A percentile compares a stretch with the other conserved stretches of the same genome.
Evolutionary conservation across 352 stramenopile genomes (phyloP).

Genomic region (Phytophthora fragariae): DNA sequence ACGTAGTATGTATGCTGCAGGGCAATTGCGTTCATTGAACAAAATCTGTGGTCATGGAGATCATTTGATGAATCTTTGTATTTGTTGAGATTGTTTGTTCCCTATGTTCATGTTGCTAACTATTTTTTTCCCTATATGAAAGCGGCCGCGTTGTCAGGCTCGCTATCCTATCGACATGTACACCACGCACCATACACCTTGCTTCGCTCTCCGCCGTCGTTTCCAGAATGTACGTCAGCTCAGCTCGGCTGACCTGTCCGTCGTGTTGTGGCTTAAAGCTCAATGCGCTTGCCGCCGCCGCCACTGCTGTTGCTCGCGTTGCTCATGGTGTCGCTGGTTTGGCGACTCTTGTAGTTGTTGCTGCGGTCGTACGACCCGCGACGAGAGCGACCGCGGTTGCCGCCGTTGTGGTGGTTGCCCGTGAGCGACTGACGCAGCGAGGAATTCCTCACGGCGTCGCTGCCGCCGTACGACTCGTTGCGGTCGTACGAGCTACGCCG

Average conservation of each 20-base stretch:
- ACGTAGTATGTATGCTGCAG: too few species aligned
- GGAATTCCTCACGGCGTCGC: slow-evolving; percentile 38
- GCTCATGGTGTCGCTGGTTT: slow-evolving; percentile 58
- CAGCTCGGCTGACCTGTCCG: slow-evolving; percentile 30
- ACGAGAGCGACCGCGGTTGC: slow-evolving; percentile 56
- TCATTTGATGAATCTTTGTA: slow-evolving; percentile 29
- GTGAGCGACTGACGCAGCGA: slow-evolving; percentile 52
- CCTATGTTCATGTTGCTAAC: slow-evolving; percentile 43
- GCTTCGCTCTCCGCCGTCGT: slow-evolving; percentile 28
- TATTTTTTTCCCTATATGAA: slow-evolving; percentile 38
- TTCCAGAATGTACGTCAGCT: slow-evolving; percentile 34
- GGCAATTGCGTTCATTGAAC: too few species aligned
- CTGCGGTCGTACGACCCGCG: slow-evolving; percentile 72
- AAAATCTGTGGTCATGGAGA: background rate
- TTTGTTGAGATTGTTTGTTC: slow-evolving; percentile 26
- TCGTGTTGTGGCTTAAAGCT: slow-evolving; percentile 56
- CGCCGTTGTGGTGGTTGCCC: slow-evolving; percentile 41
- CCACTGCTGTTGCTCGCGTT: slow-evolving; percentile 61
- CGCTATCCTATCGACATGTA: slow-evolving; percentile 36
- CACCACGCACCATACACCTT: slow-evolving; percentile 41
- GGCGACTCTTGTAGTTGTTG: slow-evolving; percentile 48
- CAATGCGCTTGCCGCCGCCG: slow-evolving; percentile 72
- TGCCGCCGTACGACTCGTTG: slow-evolving; percentile 43
- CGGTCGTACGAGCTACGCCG: slow-evolving; percentile 66
- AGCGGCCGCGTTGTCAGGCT: slow-evolving; percentile 14